Base-by-base conservation (phyloP, 345 rosid genomes). In the Corchorus capsularis region DNA sequence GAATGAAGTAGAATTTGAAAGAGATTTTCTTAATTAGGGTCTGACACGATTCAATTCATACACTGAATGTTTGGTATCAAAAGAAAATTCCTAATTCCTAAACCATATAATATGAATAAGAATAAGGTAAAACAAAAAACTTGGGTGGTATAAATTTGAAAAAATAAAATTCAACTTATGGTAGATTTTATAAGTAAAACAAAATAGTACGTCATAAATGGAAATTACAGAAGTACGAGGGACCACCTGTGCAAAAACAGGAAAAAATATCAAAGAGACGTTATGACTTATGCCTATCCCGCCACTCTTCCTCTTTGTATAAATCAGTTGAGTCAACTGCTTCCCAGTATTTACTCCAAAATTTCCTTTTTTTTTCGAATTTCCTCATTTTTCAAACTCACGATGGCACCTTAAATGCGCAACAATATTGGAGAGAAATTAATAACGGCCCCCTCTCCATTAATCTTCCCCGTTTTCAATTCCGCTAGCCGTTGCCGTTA, bases 241-340 rank as follows among this genome's bases (percentile, higher is more conserved):
- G 75, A 43, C 66, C 75, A 59, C 14, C 27, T 1, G 39, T 45
- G 55, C 54, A 74, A 47, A 50, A 62, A 4, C 10, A 8, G 34
- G 19, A 49, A 73, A 49, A 73, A 60, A 32, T 63, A 74, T 61
- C 12, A 61, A 34, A 73, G 77, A 74, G 70, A 74, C 70, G 70
- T 63, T 50, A 50, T 39, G 43, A 27, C 43, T 39, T 39, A 6
- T 34, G 62, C 14, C 70, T 17, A 63, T 74, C 52, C 77, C 70
- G 77, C 62, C 16, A 62, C 62, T n/a, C 72, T 46, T 27, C 32
- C 17, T 34, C 5, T 5, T 74, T 14, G n/a, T 52, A 60, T 32
- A 70, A 52, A 35, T 70, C 4, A 61, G 61, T n/a, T n/a, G n/a
- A 35, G 61, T 69, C 73, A 50, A 69, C 73, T 50, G 46, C 8